phyloP scores from a whole-genome alignment of 176 grass and related monocot genomes.

The Paspalum vaginatum region DNA sequence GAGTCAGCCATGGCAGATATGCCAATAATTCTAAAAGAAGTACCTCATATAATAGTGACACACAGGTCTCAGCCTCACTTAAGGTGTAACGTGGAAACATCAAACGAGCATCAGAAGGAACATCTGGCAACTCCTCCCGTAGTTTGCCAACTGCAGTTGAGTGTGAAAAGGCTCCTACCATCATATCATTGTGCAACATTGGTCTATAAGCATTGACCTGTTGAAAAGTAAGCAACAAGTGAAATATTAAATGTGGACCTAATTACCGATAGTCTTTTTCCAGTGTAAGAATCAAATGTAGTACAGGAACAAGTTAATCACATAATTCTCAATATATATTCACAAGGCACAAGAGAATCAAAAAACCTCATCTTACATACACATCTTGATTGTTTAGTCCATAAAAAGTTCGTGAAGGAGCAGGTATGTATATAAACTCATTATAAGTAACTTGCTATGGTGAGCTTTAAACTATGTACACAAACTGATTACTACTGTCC shows the following conservation, averaged over 20 bases:
- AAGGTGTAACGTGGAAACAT: conserved; percentile 82
- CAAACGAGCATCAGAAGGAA: conserved; percentile 69
- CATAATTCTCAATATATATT: background rate
- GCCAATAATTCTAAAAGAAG: background rate
- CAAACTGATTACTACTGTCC: background rate
- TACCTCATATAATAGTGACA: conserved; percentile 99
- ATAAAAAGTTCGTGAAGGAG: conserved; percentile 11
- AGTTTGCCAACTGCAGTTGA: conserved; percentile 96
- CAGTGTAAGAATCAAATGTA: background rate
- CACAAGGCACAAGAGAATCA: conserved; percentile 13
- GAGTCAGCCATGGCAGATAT: conserved; percentile 5
- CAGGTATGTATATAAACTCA: background rate
- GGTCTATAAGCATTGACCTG: conserved; percentile 87
- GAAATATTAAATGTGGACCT: conserved; percentile 19
- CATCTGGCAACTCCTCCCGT: conserved; percentile 81
- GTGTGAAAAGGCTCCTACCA: conserved; percentile 95
- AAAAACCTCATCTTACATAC: background rate
- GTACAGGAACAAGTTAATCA: background rate
- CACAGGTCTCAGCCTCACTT: conserved; percentile 79
- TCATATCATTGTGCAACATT: conserved; percentile 95
- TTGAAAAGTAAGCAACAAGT: conserved; percentile 36
- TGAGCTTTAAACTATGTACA: background rate
- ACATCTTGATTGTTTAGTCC: background rate
- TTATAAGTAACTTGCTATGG: background rate
- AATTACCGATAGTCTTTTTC: background rate